Evolutionary conservation across 208 protist genomes (phyloP), one percentile per base, ranked within the genome.

Genomic region (Acanthamoeba castellanii): DNA sequence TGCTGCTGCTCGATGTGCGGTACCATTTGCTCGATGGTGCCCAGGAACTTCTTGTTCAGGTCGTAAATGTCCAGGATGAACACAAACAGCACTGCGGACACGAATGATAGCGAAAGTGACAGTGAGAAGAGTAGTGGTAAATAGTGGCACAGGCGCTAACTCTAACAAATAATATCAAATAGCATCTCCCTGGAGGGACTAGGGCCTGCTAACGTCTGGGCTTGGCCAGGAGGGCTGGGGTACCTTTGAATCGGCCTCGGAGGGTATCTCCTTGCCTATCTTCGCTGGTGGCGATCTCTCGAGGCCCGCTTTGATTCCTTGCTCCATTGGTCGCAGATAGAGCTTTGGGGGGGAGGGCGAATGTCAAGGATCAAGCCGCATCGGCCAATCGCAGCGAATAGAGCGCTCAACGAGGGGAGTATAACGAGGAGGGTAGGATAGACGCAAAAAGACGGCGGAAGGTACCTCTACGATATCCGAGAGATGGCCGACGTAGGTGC

Each of bases 221-320:
- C n/a, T 13, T 5, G 27, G 66, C 18, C 66, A 74, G 9, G 30
- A 0, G 37, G 22, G 14, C 59, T 25, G 59, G 4, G 32, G 3
- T 78, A 78, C 70, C 70, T 20, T 78, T 78, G 20, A 78, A 30
- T 78, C 70, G 20, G 70, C 70, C 30, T 78, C 70, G 30, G n/a
- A 34, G 13, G 70, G 70, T 8, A 78, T 42, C 22, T 78, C 70
- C 30, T 78, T 78, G 11, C 70, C 70, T n/a, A 78, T n/a, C n/a
- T 78, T 78, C 5, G 70, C n/a, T 42, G 70, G 70, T 9, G 7
- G 70, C 30, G 22, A 9, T 7, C n/a, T 78, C 8, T 34, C 70
- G 7, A 42, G 30, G 22, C n/a, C n/a, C 5, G 70, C 5, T 45
- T 34, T 78, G 16, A 78, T 45, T 47, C n/a, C 70, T 2, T 45